Base-by-base conservation (phyloP, 1,284 basidiomycete species). In the Apiotrichum gamsii region DNA sequence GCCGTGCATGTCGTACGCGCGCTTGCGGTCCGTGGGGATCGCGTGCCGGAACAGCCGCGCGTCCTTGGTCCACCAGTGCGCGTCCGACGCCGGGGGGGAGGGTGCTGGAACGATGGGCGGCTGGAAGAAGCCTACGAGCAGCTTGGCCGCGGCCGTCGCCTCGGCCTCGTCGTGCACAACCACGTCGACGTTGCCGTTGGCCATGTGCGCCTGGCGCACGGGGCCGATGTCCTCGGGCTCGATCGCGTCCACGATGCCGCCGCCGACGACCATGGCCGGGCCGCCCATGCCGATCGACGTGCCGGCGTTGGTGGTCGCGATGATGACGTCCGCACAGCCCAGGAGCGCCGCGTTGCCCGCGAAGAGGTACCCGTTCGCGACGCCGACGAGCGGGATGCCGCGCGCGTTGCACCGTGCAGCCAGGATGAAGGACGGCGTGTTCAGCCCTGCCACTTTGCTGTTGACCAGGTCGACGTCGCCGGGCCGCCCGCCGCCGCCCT, bases 121-220 rank as follows among this genome's bases (percentile, higher is more conserved):
- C 40, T 43, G 39, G 43, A 54, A 54, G 46, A 51, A 51, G 13
- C 36, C 35, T 4, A 54, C 43, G 24, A 54, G 52, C 14, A 34
- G 20, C 41, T 54, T 54, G 39, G 52, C 48, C 9, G 40, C 45
- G 3, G 42, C 43, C 3, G 52, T 54, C 3, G 52, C 52, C 35
- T 51, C 52, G 3, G 25, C 49, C 33, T 54, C 52, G 43, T 54
- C 44, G 20, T 43, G 34, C n/a, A 49, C 52, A 5, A 51, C 39
- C 16, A 54, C 37, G 43, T 54, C 52, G n/a, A 54, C 39, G 40
- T 54, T 54, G 46, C 52, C 52, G 34, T 54, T 54, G 31, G 32
- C 25, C n/a, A 45, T 21, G 30, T 54, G 52, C 18, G 51, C 40
- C 15, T 40, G 18, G 39, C 52, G 49, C 16, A 49, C 29, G 1